Percentiles rank a stretch among this genome's conserved stretches.
These are phyloP conservation scores for Crithidia fasciculata DNA, from an alignment of 208 protist genomes.

Conservation along the genomic window DNA sequence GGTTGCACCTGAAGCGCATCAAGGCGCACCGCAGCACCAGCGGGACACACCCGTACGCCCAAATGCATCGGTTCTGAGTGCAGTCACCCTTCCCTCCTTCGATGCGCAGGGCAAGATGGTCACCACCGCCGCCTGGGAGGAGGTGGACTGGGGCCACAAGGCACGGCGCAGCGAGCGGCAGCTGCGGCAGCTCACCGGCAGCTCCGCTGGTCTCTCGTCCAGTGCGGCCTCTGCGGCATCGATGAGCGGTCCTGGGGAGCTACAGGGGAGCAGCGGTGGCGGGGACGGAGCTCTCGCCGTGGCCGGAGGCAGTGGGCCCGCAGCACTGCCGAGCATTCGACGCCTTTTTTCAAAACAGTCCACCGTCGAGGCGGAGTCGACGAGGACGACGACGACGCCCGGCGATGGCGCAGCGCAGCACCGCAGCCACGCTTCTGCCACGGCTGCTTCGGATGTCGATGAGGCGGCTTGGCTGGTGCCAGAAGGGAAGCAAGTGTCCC, in stretches of 20 bases:
- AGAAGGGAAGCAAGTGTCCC: slow-evolving; percentile 19
- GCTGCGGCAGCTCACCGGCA: slow-evolving; percentile 25
- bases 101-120: slow-evolving; percentile 24
- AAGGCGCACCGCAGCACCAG: background rate
- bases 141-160: slow-evolving; percentile 5
- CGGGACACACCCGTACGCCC: background rate
- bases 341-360: slow-evolving; percentile 30
- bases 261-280: background rate
- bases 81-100: slow-evolving; percentile 30
- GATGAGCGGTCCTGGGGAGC: background rate
- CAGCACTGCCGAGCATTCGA: slow-evolving; percentile 30
- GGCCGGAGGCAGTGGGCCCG: background rate
- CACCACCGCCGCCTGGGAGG: slow-evolving; percentile 1
- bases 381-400: too few relatives aligned
- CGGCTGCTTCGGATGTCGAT: background rate
- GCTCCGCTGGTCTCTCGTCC: slow-evolving; percentile 18
- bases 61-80: background rate
- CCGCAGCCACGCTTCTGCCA: background rate
- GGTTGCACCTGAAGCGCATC: background rate
- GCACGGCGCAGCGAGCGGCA: slow-evolving; percentile 23
- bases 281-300: background rate
- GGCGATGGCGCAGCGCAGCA: background rate
- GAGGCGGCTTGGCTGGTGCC: slow-evolving; percentile 30
- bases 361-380: background rate
- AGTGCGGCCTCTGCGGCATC: background rate